Base-by-base conservation (phyloP, 495 filamentous ascomycete genomes). In the Penicillium goetzii region DNA sequence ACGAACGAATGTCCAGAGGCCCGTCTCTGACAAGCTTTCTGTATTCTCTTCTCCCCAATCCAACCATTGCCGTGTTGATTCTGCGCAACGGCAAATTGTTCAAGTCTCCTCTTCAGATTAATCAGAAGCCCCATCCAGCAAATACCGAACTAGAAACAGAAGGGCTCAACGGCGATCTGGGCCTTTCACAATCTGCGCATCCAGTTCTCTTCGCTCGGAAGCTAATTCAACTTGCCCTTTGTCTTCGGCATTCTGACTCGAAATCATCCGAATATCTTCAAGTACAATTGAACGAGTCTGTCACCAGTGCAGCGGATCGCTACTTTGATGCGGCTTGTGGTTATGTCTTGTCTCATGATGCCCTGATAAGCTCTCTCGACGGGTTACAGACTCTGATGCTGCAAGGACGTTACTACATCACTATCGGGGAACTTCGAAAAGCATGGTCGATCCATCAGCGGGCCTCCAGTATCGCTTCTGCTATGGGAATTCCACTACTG, bases 311-410 rank as follows among this genome's bases (percentile, higher is more conserved):
- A 47, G 75, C 80, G 41, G 65, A 56, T 6, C 72, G 68, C 52
- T 79, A 78, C 34, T 64, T 80, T n/a, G 63, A 71, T 10, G 59
- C 68, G 0, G 76, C 83, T 17, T 71, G 70, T 15, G 65, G 77
- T 14, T 68, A 78, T 19, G 76, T 85, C 9, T 78, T 77, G 19
- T 81, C 77, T 19, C 80, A 85, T 41, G 83, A 87, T 51, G 78
- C 78, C 45, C 65, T 86, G 0, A 65, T 85, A 2, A 72, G 70
- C n/a, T 81, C 78, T 1, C 58, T 84, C 0, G 80, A 84, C 21
- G 82, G 81, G 1, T 62, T 86, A n/a, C 80, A 84, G 61, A 82
- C 77, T 58, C 59, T 82, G 21, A 60, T 80, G 23, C 63, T 86
- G 4, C 72, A 77, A 63, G 68, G 68, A 5, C 79, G 80, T 36